Evolutionary conservation across 768 basidiomycete genomes (phyloP), one percentile per base, ranked within the genome.

Genomic region (Tephrocybe sp.): DNA sequence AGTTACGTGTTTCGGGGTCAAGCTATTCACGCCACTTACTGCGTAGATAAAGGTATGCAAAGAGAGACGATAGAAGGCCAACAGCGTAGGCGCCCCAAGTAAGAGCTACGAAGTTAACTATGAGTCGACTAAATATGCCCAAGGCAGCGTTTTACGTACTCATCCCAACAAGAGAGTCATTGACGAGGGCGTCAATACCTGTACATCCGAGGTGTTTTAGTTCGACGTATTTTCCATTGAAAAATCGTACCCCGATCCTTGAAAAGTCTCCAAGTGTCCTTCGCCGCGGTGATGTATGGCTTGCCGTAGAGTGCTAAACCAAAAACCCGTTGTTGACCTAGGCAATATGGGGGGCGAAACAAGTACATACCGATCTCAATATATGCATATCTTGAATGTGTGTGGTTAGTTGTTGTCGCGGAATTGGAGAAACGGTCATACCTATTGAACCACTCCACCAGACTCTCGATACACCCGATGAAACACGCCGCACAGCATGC

Each of bases 371-470:
- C 83, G 41, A 92, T 91, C 63, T 92, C 87, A 56, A 91, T 90
- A 57, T 86, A 89, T 21, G 85, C 82, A 65, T 91, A 89, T 76
- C 83, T 82, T 24, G 12, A 31, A 49, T 7, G 30, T 11, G 25
- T 1, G 41, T 27, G 18, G 27, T 13, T 6, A 18, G 29, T 21
- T 18, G 16, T 34, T 22, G 9, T 22, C n/a, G 7, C 12, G 7
- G 23, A 24, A 29, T 38, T 43, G 36, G 23, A 31, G 18, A 31
- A 21, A 21, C 16, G 21, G 12, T 42, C 67, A 47, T 42, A 80
- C 80, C 83, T 77, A 64, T 92, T 93, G 72, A 92, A 91, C 67
- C 85, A 92, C 62, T 83, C 78, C 8, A 91, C 82, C 57, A 87
- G 33, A 24, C 66, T 69, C 56, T 89, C 79, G 52, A 93, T 80